Conservation (phyloP, 192 early-diverging fungal genomes). For the Rhizophagus sp. region DNA sequence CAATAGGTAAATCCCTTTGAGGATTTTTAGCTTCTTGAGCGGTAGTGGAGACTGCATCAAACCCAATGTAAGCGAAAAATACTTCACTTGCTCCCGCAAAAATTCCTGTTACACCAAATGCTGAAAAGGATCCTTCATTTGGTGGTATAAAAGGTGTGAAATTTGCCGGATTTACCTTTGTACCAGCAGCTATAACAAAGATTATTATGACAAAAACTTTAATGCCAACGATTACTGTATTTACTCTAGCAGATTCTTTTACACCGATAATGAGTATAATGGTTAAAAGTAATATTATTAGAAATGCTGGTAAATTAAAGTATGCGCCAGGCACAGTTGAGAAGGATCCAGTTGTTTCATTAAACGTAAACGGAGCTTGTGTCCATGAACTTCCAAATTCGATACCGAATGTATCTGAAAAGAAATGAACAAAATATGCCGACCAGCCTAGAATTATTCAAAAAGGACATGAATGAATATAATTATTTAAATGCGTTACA, state of each 20-base stretch:
- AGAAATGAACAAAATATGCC: slow-evolving; percentile 71
- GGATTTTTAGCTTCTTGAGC: slow-evolving; percentile 83
- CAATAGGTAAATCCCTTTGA: slow-evolving; percentile 80
- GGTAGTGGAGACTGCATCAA: slow-evolving; percentile 85
- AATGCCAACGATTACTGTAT: slow-evolving; percentile 67
- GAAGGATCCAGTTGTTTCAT: not conserved
- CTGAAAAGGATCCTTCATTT: slow-evolving; percentile 49
- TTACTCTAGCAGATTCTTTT: slow-evolving; percentile 71
- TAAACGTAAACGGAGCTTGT: slow-evolving; percentile 68
- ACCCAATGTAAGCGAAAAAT: slow-evolving; percentile 87
- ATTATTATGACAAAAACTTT: slow-evolving; percentile 76
- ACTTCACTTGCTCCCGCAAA: slow-evolving; percentile 74
- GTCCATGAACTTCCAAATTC: slow-evolving; percentile 53
- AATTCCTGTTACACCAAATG: slow-evolving; percentile 69
- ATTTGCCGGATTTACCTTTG: slow-evolving; percentile 68
- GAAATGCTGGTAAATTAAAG: slow-evolving; percentile 77
- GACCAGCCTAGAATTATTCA: slow-evolving; percentile 59
- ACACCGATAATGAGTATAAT: slow-evolving; percentile 70
- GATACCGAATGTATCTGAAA: slow-evolving; percentile 61
- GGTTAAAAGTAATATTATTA: slow-evolving; percentile 66
- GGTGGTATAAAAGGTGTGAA: slow-evolving; percentile 78
- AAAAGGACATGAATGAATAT: not conserved
- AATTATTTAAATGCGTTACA: not conserved
- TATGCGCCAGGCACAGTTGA: slow-evolving; percentile 42
- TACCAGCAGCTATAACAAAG: slow-evolving; percentile 78